Percentiles rank a stretch among this genome's conserved stretches.
Evolutionary conservation across 1,139 yeast species (phyloP).

Genomic region (Suhomyces chickasaworum): DNA sequence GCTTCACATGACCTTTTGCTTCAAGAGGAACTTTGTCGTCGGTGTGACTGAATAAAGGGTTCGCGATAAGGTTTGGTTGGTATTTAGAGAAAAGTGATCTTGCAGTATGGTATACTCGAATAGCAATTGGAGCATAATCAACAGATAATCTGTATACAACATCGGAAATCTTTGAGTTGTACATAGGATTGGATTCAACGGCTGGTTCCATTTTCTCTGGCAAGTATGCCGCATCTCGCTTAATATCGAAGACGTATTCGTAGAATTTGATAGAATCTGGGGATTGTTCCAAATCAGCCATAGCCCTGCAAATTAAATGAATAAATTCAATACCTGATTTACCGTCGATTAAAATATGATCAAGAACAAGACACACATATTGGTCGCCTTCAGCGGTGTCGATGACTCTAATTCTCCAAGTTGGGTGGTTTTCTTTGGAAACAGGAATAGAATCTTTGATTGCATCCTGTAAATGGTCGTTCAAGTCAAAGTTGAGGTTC

Average conservation of each 20-base stretch:
- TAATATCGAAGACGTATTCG: neutral
- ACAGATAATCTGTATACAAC: neutral
- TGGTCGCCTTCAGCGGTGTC: neutral
- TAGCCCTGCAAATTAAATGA: neutral
- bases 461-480: neutral
- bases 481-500: neutral
- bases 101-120: neutral
- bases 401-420: neutral
- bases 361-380: neutral
- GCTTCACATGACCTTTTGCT: neutral
- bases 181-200: neutral
- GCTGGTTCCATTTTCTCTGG: neutral
- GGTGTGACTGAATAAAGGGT: neutral
- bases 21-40: neutral
- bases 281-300: neutral
- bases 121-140: neutral
- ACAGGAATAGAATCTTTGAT: neutral
- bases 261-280: neutral
- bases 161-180: neutral
- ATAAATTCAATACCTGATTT: neutral
- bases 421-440: neutral
- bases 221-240: neutral
- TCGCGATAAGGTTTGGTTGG: neutral
- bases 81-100: neutral
- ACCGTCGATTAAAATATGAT: neutral